phyloP scores from a whole-genome alignment of 2,329 filamentous ascomycete genomes.

The Pyricularia grisea region DNA sequence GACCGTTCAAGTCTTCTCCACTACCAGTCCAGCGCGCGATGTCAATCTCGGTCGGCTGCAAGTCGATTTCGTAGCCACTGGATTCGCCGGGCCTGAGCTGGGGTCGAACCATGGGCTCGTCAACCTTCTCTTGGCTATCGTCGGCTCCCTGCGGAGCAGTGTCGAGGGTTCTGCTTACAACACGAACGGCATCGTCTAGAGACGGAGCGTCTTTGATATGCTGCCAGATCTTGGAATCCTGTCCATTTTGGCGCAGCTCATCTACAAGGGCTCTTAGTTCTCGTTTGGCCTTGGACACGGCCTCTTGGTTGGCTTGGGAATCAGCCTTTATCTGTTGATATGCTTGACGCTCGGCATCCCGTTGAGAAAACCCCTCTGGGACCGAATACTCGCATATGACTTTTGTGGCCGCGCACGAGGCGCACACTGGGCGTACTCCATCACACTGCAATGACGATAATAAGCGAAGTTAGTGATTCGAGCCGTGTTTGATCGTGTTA shows the following conservation, averaged over 20 bases:
- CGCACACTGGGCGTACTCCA: constrained; percentile 6
- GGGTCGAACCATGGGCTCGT: not conserved
- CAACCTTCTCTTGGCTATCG: not conserved
- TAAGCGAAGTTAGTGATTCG: not conserved
- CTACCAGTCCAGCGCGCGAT: constrained; percentile 14
- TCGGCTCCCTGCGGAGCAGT: not conserved
- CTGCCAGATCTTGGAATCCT: constrained; percentile 1
- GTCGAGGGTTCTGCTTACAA: not conserved
- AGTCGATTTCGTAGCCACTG: not conserved
- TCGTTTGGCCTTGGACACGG: not conserved
- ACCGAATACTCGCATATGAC: constrained; percentile 3
- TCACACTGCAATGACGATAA: constrained; percentile 1
- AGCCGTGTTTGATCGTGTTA: not conserved
- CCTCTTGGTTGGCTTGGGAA: constrained; percentile 2
- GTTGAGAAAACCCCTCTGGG: constrained; percentile 5
- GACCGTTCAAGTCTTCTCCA: constrained; percentile 7
- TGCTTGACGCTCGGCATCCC: constrained; percentile 2
- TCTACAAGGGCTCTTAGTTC: constrained; percentile 3
- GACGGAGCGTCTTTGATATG: not conserved
- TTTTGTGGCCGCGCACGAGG: not conserved
- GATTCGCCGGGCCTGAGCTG: not conserved
- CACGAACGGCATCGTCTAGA: constrained; percentile 4
- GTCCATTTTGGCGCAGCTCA: not conserved
- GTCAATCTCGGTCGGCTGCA: not conserved
- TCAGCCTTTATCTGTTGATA: not conserved